Evolutionary conservation across 129 eudicot genomes (phyloP), one percentile per base, ranked within the genome.

Genomic region (Ambrosia trifida): DNA sequence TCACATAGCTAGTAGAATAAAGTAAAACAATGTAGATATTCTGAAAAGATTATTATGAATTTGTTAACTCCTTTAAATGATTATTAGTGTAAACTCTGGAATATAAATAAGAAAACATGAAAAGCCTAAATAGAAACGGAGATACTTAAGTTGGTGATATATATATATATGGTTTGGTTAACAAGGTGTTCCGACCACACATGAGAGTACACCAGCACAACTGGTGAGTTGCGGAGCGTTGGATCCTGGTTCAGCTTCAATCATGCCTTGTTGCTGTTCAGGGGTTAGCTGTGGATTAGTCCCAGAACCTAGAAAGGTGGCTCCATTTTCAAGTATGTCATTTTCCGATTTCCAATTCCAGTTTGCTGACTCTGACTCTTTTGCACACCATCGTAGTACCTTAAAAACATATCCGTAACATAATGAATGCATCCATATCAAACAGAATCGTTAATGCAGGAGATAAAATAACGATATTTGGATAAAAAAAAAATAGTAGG

Each of bases 281-380:
- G 73, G 46, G 17, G 73, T 69, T 64, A 68, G 54, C 4, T 28
- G 24, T 1, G 80, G 64, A 14, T 81, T 78, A 6, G 68, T 30
- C 9, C 93, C 93, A 0, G 97, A 84, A 41, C 78, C 81, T 2
- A 5, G 14, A 59, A 91, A 91, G 70, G 10, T 72, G 41, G 96
- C 94, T 43, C 96, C 98, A 8, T 86, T 84, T 64, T 64, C 51
- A n/a, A 84, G 78, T 62, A 73, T 2, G 38, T 91, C 94, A 4
- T 83, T 79, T 59, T 88, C 82, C 8, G 87, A 84, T 66, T 84
- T 78, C 96, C 96, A 90, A 31, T 88, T 86, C 95, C 92, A 91
- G 3, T 76, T 41, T 80, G 16, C 77, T 90, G 92, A 88, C 66
- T 79, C 87, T 7, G 18, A 11, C 65, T 75, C 73, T 2, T 66